phyloP scores from a whole-genome alignment of 306 rosid species.

The Mucuna pruriens region DNA sequence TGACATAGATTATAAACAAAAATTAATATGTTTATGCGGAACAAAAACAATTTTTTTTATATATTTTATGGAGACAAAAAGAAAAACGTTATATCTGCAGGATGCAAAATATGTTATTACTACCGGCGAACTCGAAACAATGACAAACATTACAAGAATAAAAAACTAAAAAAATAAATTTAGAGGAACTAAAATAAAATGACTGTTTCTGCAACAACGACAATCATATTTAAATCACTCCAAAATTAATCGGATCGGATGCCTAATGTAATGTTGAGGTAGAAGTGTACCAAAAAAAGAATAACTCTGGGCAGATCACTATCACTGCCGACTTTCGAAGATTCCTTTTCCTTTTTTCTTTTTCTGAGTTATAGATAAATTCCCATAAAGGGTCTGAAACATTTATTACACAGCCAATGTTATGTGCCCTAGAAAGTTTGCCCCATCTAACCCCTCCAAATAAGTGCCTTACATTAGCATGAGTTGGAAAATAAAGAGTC shows the following conservation, averaged over 20 bases:
- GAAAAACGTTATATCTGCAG: background rate
- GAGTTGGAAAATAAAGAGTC: conserved; percentile 22
- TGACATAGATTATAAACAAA: no score
- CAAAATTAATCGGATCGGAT: background rate
- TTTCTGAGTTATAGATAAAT: background rate
- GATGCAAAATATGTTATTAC: background rate
- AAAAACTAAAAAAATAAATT: background rate
- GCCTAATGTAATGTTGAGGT: background rate
- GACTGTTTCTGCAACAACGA: background rate
- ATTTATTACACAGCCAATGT: conserved; percentile 31
- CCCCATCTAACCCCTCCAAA: conserved; percentile 10
- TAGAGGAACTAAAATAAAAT: background rate
- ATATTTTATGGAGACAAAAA: no score
- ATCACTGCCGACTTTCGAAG: background rate
- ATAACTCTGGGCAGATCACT: background rate
- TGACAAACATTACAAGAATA: background rate
- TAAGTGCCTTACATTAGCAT: conserved; percentile 25
- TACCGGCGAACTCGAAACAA: background rate
- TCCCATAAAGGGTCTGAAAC: background rate
- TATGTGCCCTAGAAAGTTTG: conserved; percentile 33
- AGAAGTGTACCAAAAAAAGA: background rate
- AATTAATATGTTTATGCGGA: no score
- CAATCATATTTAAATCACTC: background rate
- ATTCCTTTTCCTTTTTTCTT: background rate
- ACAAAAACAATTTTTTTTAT: no score